phyloP scores from a whole-genome alignment of 768 basidiomycete genomes.

The Tylopilus balloui region DNA sequence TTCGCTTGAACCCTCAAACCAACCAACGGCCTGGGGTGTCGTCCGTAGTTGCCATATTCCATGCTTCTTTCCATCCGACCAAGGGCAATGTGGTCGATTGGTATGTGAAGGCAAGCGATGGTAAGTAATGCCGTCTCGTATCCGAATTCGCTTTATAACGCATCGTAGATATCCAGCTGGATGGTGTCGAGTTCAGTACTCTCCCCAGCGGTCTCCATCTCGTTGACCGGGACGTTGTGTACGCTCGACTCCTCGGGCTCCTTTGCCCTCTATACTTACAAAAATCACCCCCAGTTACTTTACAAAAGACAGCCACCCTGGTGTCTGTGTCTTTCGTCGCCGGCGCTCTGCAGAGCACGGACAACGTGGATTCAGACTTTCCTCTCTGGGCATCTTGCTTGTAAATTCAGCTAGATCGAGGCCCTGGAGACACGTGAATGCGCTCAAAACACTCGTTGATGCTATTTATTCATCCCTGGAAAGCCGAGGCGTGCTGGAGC shows the following conservation, averaged over 20 bases:
- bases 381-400: conserved; percentile 71
- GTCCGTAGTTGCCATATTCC: conserved; percentile 69
- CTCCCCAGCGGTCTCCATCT: conserved; percentile 80
- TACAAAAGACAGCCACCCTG: conserved; percentile 61
- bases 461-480: conserved; percentile 51
- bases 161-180: conserved; percentile 55
- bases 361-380: conserved; percentile 75
- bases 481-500: conserved; percentile 43
- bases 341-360: conserved; percentile 65
- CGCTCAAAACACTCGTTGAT: conserved; percentile 56
- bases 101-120: conserved; percentile 66
- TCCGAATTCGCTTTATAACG: background rate
- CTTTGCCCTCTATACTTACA: conserved; percentile 5
- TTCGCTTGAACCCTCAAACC: background rate
- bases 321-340: conserved; percentile 71
- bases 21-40: background rate
- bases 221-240: conserved; percentile 79
- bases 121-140: conserved; percentile 32
- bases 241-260: conserved; percentile 26
- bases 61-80: conserved; percentile 81
- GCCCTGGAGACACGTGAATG: conserved; percentile 70
- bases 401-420: conserved; percentile 59
- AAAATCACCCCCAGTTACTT: conserved; percentile 52
- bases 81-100: conserved; percentile 78
- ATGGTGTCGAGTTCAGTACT: conserved; percentile 73